Evolutionary conservation across 176 grass and related monocot species (phyloP), one percentile per base, ranked within the genome.

Genomic region (Eragrostis nindensis): DNA sequence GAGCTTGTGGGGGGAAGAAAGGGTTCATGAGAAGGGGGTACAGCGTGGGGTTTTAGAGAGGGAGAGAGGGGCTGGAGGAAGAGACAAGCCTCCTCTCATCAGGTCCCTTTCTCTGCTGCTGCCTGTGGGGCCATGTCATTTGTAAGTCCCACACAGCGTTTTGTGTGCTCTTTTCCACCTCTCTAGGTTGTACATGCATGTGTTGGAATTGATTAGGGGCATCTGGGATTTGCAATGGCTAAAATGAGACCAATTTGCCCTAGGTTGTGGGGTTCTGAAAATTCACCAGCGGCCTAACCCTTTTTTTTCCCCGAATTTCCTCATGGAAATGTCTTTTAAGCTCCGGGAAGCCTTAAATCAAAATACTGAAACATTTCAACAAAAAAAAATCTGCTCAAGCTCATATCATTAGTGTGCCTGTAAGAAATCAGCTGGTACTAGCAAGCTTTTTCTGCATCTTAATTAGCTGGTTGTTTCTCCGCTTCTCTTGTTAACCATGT

Each of bases 31-130:
- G 80, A 74, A 88, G 77, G 78, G 49, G 40, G 47, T 76, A 82
- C 62, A 36, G 67, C 69, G 74, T 83, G 90, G 87, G 83, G 75
- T 92, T 92, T 89, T 92, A 92, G 86, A 80, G 84, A 36, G 76
- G n/a, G 21, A 50, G 60, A 30, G 49, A 30, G 53, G 68, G 18
- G 27, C 19, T 41, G 41, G 11, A 62, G 87, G 77, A 92, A 85
- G 68, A 83, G 80, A 90, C 87, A 92, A 92, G 64, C 48, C 32
- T 76, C 79, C 73, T 85, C 83, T 87, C 87, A 86, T 19, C 27
- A 42, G 8, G 76, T 60, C 81, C 71, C 50, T 76, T 72, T 80
- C 82, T 79, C 89, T 59, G 14, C 75, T 80, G 39, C 73, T 70
- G 74, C 69, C 61, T 39, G 77, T 81, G 65, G 75, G 82, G 26